Percentiles rank a stretch among this genome's conserved stretches.
Evolutionary conservation across 371 early-diverging fungal genomes (phyloP).

Genomic region (Basidiobolus heterosporus): DNA sequence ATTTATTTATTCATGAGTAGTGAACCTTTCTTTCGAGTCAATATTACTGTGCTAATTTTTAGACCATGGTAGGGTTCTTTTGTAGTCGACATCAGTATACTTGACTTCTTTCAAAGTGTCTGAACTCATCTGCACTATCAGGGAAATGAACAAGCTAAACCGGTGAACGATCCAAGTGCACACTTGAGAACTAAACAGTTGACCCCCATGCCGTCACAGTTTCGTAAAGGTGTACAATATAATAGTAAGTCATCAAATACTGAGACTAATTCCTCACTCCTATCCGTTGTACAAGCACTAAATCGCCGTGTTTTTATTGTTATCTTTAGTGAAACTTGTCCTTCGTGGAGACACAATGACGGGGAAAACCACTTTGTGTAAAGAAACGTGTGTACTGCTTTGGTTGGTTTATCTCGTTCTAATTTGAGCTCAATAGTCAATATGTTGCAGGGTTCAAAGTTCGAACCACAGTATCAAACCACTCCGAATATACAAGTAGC

Average conservation of each 20-base stretch:
- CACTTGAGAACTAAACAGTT: background rate
- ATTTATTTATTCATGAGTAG: too few relatives aligned
- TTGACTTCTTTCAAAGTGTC: too few relatives aligned
- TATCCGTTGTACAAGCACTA: background rate
- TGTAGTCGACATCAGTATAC: too few relatives aligned
- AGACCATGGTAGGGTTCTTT: too few relatives aligned
- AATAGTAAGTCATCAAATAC: conserved; percentile 19
- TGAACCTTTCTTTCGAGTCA: too few relatives aligned
- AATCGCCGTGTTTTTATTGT: background rate
- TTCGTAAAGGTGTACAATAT: conserved; percentile 32
- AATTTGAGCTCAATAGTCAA: conserved; percentile 18
- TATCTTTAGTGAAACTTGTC: conserved; percentile 37
- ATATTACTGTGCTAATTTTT: too few relatives aligned
- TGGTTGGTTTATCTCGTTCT: background rate
- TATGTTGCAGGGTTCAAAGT: conserved; percentile 35
- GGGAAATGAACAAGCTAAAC: conserved; percentile 8
- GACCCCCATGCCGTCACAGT: conserved; percentile 24
- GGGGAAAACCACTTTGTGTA: conserved; percentile 44
- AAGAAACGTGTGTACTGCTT: conserved; percentile 6
- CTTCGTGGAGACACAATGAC: conserved; percentile 48
- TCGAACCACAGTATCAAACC: conserved; percentile 24
- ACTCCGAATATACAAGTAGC: conserved; percentile 48
- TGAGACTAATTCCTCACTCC: background rate
- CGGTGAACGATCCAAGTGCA: background rate
- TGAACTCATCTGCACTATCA: too few relatives aligned